Evolutionary conservation across 2,329 filamentous ascomycete species (phyloP).

Genomic region (Escovopsis sp.): DNA sequence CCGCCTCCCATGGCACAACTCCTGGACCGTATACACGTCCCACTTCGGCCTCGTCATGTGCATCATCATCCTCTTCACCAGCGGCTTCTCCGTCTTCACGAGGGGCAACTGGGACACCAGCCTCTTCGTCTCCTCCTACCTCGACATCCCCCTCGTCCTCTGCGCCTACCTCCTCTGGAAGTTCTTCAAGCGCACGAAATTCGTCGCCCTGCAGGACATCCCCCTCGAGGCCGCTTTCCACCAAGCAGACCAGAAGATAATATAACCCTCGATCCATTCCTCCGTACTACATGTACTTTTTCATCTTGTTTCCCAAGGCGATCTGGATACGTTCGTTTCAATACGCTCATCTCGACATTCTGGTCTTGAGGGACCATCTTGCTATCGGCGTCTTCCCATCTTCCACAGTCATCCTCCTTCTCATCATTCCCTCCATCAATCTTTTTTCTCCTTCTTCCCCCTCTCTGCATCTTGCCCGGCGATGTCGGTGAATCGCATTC

Average conservation of each 20-base stretch:
- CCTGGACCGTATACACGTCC: conserved; percentile 48
- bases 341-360: too few species aligned
- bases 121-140: conserved; percentile 44
- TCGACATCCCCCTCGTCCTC: conserved; percentile 46
- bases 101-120: conserved; percentile 40
- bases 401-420: too few species aligned
- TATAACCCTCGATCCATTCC: too few species aligned
- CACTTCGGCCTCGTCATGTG: conserved; percentile 43
- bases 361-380: too few species aligned
- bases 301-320: too few species aligned
- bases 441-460: too few species aligned
- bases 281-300: neutral
- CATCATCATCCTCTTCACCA: conserved; percentile 51
- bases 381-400: too few species aligned
- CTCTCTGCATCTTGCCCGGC: too few species aligned
- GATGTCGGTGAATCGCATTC: too few species aligned
- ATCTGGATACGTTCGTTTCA: too few species aligned
- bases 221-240: conserved; percentile 36
- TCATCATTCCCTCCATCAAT: too few species aligned
- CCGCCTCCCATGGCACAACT: conserved; percentile 46
- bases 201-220: conserved; percentile 34
- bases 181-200: conserved; percentile 43
- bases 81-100: conserved; percentile 50
- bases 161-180: conserved; percentile 48
- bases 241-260: conserved; percentile 13